A percentile compares a stretch with the other conserved stretches of the same genome.
phyloP scores from a whole-genome alignment of 2,329 filamentous ascomycete genomes.

The Myriangium duriaei region DNA sequence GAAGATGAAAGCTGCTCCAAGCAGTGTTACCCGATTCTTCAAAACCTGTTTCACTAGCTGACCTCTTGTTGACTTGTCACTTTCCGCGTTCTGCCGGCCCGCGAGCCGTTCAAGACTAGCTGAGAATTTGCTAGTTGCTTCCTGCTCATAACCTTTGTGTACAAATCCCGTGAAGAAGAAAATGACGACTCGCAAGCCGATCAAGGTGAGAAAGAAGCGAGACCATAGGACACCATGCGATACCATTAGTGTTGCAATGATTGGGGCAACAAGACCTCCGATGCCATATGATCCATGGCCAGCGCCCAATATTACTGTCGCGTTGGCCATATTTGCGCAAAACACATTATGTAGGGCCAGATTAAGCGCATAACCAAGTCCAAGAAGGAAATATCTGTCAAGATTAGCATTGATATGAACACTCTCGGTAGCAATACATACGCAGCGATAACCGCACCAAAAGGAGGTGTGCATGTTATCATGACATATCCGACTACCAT shows the following conservation, averaged over 20 bases:
- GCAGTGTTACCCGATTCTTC: conserved; percentile 47
- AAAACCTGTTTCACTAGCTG: conserved; percentile 40
- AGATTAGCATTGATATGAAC: conserved; percentile 12
- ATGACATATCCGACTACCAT: conserved; percentile 51
- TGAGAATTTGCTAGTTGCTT: conserved; percentile 35
- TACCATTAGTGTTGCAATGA: conserved; percentile 63
- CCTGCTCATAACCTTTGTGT: conserved; percentile 58
- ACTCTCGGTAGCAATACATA: conserved; percentile 14
- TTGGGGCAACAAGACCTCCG: conserved; percentile 47
- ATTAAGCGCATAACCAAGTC: conserved; percentile 39
- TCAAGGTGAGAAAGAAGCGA: conserved; percentile 57
- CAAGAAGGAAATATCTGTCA: conserved; percentile 53
- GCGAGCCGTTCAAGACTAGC: conserved; percentile 32
- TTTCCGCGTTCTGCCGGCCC: conserved; percentile 23
- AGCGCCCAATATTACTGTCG: conserved; percentile 43
- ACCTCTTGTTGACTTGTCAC: conserved; percentile 26
- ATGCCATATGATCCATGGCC: conserved; percentile 52
- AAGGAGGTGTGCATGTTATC: conserved; percentile 56
- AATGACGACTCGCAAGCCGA: conserved; percentile 46
- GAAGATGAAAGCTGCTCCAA: conserved; percentile 73
- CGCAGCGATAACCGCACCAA: conserved; percentile 48
- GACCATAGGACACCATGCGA: conserved; percentile 52
- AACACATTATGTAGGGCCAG: conserved; percentile 46
- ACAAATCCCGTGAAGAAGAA: conserved; percentile 50
- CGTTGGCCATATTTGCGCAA: conserved; percentile 39